These are phyloP conservation scores for Ceratobasidium sp. DNA, from an alignment of 1,284 basidiomycete genomes.

Conservation along the genomic window DNA sequence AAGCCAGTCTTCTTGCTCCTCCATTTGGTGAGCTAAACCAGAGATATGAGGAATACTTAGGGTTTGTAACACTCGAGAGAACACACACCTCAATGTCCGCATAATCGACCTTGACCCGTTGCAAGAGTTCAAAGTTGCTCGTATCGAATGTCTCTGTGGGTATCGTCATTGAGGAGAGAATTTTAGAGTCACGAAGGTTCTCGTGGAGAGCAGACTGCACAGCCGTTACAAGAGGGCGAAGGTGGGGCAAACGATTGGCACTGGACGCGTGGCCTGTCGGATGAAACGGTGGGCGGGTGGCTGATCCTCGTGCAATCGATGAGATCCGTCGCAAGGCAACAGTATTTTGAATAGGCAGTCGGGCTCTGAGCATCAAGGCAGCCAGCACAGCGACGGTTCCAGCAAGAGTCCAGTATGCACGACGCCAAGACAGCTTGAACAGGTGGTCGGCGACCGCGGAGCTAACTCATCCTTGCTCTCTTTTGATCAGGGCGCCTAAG, in stretches of 20 bases:
- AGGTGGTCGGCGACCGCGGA: background rate
- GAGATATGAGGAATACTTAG: background rate
- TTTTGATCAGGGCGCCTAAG: background rate
- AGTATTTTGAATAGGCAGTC: slow-evolving; percentile 23
- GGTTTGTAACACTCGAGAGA: background rate
- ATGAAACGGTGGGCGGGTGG: background rate
- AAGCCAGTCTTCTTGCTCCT: slow-evolving; percentile 79
- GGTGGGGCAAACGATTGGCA: background rate
- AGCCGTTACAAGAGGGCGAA: slow-evolving; percentile 29
- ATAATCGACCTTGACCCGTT: slow-evolving; percentile 72
- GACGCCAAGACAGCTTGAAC: slow-evolving; percentile 26
- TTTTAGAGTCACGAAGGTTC: background rate
- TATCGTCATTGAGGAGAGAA: slow-evolving; percentile 17
- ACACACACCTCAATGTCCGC: slow-evolving; percentile 63
- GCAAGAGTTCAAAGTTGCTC: slow-evolving; percentile 80
- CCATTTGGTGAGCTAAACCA: slow-evolving; percentile 74
- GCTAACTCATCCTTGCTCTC: background rate
- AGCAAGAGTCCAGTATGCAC: slow-evolving; percentile 2
- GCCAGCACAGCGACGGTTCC: slow-evolving; percentile 3
- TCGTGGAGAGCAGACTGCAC: slow-evolving; percentile 5
- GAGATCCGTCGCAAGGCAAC: slow-evolving; percentile 28
- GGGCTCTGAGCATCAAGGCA: slow-evolving; percentile 25
- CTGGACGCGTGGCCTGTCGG: background rate
- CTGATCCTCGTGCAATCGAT: slow-evolving; percentile 4
- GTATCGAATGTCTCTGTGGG: slow-evolving; percentile 25